phyloP scores from a whole-genome alignment of 192 early-diverging fungal genomes.

The Coemansia sp. region DNA sequence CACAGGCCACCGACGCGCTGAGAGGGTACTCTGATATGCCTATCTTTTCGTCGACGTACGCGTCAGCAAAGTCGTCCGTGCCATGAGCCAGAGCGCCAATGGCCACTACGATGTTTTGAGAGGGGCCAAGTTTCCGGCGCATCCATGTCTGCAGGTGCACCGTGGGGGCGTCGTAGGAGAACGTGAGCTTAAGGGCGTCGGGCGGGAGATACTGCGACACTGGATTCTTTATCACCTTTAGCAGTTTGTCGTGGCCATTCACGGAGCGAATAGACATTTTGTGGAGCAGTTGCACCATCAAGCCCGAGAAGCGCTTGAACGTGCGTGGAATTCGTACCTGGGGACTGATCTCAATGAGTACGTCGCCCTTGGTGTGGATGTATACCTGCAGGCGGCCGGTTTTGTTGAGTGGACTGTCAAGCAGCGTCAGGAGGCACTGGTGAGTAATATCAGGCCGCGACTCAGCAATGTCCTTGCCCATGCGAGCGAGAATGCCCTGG shows the following conservation, averaged over 20 bases:
- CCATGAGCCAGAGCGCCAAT: slow-evolving; percentile 99
- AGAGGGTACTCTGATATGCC: slow-evolving; percentile 96
- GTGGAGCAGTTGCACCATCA: slow-evolving; percentile 99
- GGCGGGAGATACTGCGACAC: slow-evolving; percentile 95
- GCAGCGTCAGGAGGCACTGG: slow-evolving; percentile 94
- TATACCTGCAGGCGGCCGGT: slow-evolving; percentile 98
- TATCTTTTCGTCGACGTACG: slow-evolving; percentile 97
- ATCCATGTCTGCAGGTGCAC: slow-evolving; percentile 84
- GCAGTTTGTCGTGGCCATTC: slow-evolving; percentile 88
- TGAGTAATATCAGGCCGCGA: slow-evolving; percentile 96
- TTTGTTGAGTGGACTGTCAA: slow-evolving; percentile 99
- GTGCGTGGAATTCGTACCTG: slow-evolving; percentile 99
- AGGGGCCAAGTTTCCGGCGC: slow-evolving; percentile 69
- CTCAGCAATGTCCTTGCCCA: slow-evolving; percentile 75
- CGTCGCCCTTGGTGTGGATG: slow-evolving; percentile 93
- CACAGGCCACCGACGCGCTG: slow-evolving; percentile 96
- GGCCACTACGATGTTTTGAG: slow-evolving; percentile 86
- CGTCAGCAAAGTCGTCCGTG: slow-evolving; percentile 92
- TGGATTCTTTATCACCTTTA: slow-evolving; percentile 98
- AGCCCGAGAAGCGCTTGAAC: slow-evolving; percentile 97
- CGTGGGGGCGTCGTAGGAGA: slow-evolving; percentile 88
- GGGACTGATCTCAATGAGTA: slow-evolving; percentile 98
- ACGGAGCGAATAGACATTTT: slow-evolving; percentile 95
- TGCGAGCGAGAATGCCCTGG: slow-evolving; percentile 83
- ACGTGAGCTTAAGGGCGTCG: slow-evolving; percentile 63